Conservation (phyloP, 2,329 filamentous ascomycete genomes). For the Fusarium albidum region DNA sequence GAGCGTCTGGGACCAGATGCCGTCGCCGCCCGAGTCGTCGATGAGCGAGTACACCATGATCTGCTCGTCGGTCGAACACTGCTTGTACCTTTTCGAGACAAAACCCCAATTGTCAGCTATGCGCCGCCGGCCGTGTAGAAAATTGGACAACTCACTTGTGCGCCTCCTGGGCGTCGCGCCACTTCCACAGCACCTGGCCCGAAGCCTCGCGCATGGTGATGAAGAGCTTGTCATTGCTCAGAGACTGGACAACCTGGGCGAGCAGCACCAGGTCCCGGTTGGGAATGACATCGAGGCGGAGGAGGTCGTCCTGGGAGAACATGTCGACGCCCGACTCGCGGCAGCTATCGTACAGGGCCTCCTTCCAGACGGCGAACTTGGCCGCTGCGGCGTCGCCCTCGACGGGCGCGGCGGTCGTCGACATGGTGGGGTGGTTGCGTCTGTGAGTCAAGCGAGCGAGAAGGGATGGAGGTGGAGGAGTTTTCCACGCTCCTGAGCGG, state of each 20-base stretch:
- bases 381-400: conserved; percentile 45
- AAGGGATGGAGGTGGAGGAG: neutral
- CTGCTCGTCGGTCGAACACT: conserved; percentile 74
- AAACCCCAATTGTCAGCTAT: conserved; percentile 21
- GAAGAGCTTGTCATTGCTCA: conserved; percentile 69
- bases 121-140: neutral
- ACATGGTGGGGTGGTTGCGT: conserved; percentile 35
- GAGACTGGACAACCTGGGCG: conserved; percentile 62
- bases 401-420: conserved; percentile 38
- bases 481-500: neutral
- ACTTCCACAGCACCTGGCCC: conserved; percentile 60
- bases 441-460: conserved; percentile 33
- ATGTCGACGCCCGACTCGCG: conserved; percentile 58
- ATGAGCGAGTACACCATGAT: conserved; percentile 88
- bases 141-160: conserved; percentile 59
- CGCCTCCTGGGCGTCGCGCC: conserved; percentile 67
- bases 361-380: conserved; percentile 62
- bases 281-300: conserved; percentile 65
- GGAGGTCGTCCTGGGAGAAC: conserved; percentile 67
- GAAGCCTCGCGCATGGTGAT: conserved; percentile 53
- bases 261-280: conserved; percentile 64
- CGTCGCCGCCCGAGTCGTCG: conserved; percentile 83
- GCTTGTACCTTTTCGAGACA: conserved; percentile 58
- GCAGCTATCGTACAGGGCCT: conserved; percentile 65
- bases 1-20: conserved; percentile 90